These are phyloP conservation scores for Hippophae rhamnoides DNA, from an alignment of 306 rosid genomes.

Conservation along the genomic window DNA sequence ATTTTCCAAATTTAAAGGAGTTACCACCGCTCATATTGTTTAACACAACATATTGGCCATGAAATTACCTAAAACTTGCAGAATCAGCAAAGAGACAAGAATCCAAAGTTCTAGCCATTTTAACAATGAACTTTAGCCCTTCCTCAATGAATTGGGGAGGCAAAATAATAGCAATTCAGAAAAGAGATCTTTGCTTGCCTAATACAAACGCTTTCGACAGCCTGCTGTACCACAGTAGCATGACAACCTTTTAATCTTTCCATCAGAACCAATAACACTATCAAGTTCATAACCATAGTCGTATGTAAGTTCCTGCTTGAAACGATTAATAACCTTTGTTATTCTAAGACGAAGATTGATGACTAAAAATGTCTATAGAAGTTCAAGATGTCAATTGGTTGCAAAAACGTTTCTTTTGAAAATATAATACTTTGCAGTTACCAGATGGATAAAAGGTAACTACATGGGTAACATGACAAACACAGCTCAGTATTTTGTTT, in stretches of 20 bases:
- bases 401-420: neutral
- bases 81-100: too few species aligned
- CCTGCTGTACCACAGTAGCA: conserved; percentile 25
- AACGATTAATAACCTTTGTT: neutral
- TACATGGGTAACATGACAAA: too few species aligned
- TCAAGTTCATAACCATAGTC: conserved; percentile 30
- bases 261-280: conserved; percentile 26
- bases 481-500: too few species aligned
- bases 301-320: conserved; percentile 26
- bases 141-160: neutral
- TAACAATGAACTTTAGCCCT: too few species aligned
- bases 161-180: neutral
- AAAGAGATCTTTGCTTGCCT: neutral
- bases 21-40: too few species aligned
- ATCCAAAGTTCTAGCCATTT: too few species aligned
- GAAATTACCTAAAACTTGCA: too few species aligned
- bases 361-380: neutral
- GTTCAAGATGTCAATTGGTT: neutral
- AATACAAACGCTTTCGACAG: conserved; percentile 31
- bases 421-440: neutral
- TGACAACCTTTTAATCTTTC: conserved; percentile 17
- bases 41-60: too few species aligned
- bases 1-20: too few species aligned
- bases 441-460: neutral
- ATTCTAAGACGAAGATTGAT: neutral